Percentiles rank a stretch among this genome's conserved stretches.
These are phyloP conservation scores for Pseudogymnoascus sp. DNA, from an alignment of 2,329 filamentous ascomycete species.

Conservation along the genomic window DNA sequence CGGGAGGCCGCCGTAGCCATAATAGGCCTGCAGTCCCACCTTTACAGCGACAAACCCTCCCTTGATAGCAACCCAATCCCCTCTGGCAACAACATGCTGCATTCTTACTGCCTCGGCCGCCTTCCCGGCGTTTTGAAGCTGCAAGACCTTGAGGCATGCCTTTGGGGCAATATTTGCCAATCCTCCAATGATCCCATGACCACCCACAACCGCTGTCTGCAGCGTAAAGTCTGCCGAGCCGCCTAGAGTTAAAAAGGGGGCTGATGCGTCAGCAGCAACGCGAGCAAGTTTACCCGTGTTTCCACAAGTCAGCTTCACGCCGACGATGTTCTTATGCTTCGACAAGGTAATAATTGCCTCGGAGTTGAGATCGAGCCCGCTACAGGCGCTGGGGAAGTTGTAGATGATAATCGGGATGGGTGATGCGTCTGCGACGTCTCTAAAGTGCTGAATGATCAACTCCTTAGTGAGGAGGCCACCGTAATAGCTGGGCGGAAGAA, in stretches of 20 bases:
- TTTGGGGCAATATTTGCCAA: constrained; percentile 61
- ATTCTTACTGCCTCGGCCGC: constrained; percentile 50
- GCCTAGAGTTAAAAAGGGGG: constrained; percentile 57
- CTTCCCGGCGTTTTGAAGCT: constrained; percentile 50
- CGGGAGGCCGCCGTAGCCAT: constrained; percentile 53
- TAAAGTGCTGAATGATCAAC: constrained; percentile 49
- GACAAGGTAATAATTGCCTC: constrained; percentile 37
- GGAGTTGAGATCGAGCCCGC: constrained; percentile 38
- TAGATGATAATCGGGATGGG: constrained; percentile 40
- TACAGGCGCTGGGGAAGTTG: constrained; percentile 38
- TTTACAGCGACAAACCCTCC: constrained; percentile 61
- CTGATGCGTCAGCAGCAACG: constrained; percentile 46
- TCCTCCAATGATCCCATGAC: constrained; percentile 61
- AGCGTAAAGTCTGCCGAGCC: constrained; percentile 66
- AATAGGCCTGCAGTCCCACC: constrained; percentile 50
- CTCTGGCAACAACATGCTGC: constrained; percentile 54
- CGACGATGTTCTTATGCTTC: constrained; percentile 33
- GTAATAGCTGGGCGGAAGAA: constrained; percentile 60
- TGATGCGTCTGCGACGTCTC: constrained; percentile 39
- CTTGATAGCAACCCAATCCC: constrained; percentile 61
- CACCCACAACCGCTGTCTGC: constrained; percentile 59
- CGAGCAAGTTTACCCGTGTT: constrained; percentile 51
- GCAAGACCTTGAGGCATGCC: constrained; percentile 51
- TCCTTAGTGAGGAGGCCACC: constrained; percentile 44
- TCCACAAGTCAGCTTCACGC: constrained; percentile 33